Percentiles rank a stretch among this genome's conserved stretches.
Evolutionary conservation across 345 rosid genomes (phyloP).

Genomic region (Eucalyptus virginea): DNA sequence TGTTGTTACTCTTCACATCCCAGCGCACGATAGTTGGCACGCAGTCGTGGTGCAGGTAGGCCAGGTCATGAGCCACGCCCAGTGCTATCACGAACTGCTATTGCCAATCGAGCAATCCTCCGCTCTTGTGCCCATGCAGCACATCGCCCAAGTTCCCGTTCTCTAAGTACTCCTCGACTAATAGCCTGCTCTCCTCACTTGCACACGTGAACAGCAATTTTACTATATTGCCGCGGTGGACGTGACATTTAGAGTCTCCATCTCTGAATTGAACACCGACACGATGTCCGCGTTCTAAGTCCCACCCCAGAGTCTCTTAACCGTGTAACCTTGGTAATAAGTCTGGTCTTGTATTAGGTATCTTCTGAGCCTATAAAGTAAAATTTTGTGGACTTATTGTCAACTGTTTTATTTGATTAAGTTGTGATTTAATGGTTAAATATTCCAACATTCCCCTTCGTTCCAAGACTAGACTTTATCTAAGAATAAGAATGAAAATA

Average conservation of each 20-base stretch:
- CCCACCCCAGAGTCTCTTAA: slow-evolving; percentile 33
- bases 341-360: not conserved
- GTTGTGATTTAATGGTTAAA: not conserved
- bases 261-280: slow-evolving; percentile 34
- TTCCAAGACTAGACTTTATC: not conserved
- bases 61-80: slow-evolving; percentile 56
- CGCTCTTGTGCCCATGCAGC: slow-evolving; percentile 25
- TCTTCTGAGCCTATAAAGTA: not conserved
- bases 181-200: slow-evolving; percentile 21
- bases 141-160: slow-evolving; percentile 67
- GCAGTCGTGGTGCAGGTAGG: slow-evolving; percentile 62
- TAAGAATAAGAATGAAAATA: not conserved
- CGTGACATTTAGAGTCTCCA: slow-evolving; percentile 35
- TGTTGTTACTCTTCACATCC: slow-evolving; percentile 69
- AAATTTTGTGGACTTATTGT: no score
- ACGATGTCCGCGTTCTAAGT: slow-evolving; percentile 9
- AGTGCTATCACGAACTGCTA: slow-evolving; percentile 30
- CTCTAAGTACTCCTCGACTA: slow-evolving; percentile 64
- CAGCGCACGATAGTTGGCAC: slow-evolving; percentile 59
- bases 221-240: slow-evolving; percentile 54
- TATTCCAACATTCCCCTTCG: no score
- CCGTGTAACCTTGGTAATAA: not conserved
- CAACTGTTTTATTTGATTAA: not conserved
- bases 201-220: slow-evolving; percentile 40
- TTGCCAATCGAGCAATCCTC: slow-evolving; percentile 28